Base-by-base conservation (phyloP, 2,329 filamentous ascomycete species). In the Phialophora tarda region DNA sequence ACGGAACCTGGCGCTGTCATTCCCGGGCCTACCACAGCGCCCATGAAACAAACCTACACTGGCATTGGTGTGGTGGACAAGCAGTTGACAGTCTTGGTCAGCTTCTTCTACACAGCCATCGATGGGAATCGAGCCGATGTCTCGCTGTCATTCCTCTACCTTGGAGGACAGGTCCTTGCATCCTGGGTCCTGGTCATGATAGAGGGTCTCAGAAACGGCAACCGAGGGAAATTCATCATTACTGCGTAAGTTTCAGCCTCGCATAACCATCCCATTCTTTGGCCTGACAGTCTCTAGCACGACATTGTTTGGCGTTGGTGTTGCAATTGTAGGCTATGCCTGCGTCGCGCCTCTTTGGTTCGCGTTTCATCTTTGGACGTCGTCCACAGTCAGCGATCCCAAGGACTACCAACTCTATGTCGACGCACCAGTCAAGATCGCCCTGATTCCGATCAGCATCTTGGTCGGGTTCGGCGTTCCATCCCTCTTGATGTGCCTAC, bases 161-260 rank as follows among this genome's bases (percentile, higher is more conserved):
- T 82, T 26, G 77, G 78, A 4, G 78, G 78, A 5, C 77, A 79
- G 3, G 77, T 81, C 57, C 77, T 77, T 3, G 76, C 78, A 2
- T 74, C 78, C n/a, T 82, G 79, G 78, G 72, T 77, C 4, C 67
- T 82, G 50, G 72, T 84, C 26, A 73, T 77, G 2, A 73, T 84
- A 63, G 82, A 84, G 69, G 75, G 79, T 11, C 77, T 81, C 74
- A 75, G 82, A 50, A 72, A 71, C 21, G 82, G 81, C 0, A 83
- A 83, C 71, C 71, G 75, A 12, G 75, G 79, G 58, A 80, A 74
- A 5, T 60, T 79, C 21, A 62, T 64, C 12, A 47, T 66, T 26
- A 66, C 54, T 28, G 61, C 66, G 54, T 68, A 66, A 66, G 55
- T 53, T 11, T 47, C 3, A 12, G 10, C 23, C 34, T 44, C 38